Evolutionary conservation across 78 protist genomes (phyloP).

Genomic region (Tieghemostelium lacteum): DNA sequence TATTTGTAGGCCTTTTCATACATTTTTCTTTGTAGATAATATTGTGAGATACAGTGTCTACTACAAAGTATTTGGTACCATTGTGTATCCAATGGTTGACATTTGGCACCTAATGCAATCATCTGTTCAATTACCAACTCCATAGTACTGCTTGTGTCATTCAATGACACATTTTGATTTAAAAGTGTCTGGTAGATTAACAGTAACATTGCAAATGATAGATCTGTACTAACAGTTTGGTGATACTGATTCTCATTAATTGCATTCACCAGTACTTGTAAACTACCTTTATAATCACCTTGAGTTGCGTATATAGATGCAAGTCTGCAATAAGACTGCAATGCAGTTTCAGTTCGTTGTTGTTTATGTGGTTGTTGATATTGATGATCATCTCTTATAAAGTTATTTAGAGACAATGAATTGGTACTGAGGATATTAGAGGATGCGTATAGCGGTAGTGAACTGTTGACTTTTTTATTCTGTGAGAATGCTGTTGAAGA

Average conservation of each 20-base stretch:
- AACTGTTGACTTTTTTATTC: no score
- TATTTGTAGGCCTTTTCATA: constrained; percentile 12
- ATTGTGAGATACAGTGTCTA: not conserved
- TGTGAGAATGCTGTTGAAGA: no score
- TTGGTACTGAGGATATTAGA: no score
- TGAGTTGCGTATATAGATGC: constrained; percentile 12
- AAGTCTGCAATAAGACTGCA: constrained; percentile 9
- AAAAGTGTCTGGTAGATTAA: no score
- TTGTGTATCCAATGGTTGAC: constrained; percentile 10
- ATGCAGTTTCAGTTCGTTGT: not conserved
- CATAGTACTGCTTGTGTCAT: not conserved
- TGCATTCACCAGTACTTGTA: not conserved
- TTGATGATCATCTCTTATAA: not conserved
- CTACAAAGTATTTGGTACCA: constrained; percentile 23
- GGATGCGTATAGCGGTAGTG: no score
- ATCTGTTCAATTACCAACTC: constrained; percentile 14
- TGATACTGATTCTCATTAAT: constrained; percentile 1
- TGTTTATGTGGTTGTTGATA: not conserved
- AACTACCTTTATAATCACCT: constrained; percentile 19
- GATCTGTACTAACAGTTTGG: not conserved
- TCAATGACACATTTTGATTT: not conserved
- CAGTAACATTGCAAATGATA: constrained; percentile 10
- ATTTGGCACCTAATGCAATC: not conserved
- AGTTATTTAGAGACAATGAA: not conserved
- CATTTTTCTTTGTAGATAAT: constrained; percentile 3